A percentile compares a stretch with the other conserved stretches of the same genome.
phyloP scores from a whole-genome alignment of 768 basidiomycete species.

The Lyophyllum shimeji region DNA sequence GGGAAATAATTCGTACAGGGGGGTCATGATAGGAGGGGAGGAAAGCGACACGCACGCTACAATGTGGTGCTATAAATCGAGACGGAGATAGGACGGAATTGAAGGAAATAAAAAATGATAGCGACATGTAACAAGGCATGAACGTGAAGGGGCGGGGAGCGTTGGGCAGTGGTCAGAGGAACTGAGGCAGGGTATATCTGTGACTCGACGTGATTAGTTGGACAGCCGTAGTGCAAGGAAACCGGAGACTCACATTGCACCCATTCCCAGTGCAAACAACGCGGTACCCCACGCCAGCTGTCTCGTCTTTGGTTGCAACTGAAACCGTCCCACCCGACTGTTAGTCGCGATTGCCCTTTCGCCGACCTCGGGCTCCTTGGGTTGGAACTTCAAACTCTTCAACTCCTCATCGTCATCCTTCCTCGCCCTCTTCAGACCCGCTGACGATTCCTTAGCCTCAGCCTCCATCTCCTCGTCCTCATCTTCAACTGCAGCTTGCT shows the following conservation, averaged over 20 bases:
- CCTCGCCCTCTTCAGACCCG: slow-evolving; percentile 52
- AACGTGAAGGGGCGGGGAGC: slow-evolving; percentile 17
- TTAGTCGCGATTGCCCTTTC: slow-evolving; percentile 59
- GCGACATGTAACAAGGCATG: slow-evolving; percentile 6
- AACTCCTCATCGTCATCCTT: slow-evolving; percentile 51
- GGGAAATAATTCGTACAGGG: slow-evolving; percentile 17
- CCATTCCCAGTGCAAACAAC: slow-evolving; percentile 80
- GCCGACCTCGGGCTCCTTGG: slow-evolving; percentile 66
- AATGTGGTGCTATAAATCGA: neutral
- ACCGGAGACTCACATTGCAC: slow-evolving; percentile 65
- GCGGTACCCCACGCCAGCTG: slow-evolving; percentile 82
- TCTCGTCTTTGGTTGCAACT: slow-evolving; percentile 66
- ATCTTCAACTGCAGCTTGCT: slow-evolving; percentile 24
- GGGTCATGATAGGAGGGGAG: slow-evolving; percentile 8
- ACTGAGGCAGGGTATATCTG: slow-evolving; percentile 61
- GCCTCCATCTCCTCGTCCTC: slow-evolving; percentile 44
- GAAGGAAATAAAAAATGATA: slow-evolving; percentile 1
- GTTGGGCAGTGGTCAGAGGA: slow-evolving; percentile 45
- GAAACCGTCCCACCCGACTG: slow-evolving; percentile 55
- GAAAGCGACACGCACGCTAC: slow-evolving; percentile 6
- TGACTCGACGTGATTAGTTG: neutral
- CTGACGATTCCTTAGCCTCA: slow-evolving; percentile 20
- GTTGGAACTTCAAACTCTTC: slow-evolving; percentile 47
- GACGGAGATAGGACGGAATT: neutral
- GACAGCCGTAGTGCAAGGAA: neutral